Evolutionary conservation across 2,329 filamentous ascomycete genomes (phyloP), one percentile per base, ranked within the genome.

Genomic region (Paecilomyces fulvus): DNA sequence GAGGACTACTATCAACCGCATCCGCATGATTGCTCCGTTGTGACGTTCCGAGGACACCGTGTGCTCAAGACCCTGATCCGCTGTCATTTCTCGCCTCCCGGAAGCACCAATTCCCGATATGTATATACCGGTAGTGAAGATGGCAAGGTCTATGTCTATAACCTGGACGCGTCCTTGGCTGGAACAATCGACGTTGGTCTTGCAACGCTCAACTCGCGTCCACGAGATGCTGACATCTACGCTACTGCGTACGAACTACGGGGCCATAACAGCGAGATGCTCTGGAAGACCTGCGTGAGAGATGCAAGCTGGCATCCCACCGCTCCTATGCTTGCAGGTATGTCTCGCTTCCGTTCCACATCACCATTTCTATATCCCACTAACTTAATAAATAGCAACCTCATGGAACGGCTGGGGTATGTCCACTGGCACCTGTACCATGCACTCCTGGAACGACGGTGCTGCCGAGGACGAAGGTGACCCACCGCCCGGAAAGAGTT

Each of bases 91-190:
- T 94, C 89, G 30, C 94, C 94, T 0, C 85, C 90, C 0, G 84
- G 82, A 10, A 92, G 89, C 67, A 92, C 90, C 1, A 89, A 96
- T 69, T 91, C 89, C 8, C 82, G 90, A 64, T 97, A 96, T 68
- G 91, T 99, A 21, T 97, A 96, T 74, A 89, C 87, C 20, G 94
- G 94, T 21, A 95, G 89, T 64, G 85, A 90, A 61, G 90, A 96
- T 63, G 94, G 94, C 52, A 88, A 88, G 58, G 88, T 96, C 0
- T 92, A 91, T 64, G 83, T 97, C 48, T 99, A 89, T 81, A 97
- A 97, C 68, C 77, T 97, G 73, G 92, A 99, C 68, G 92, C 90
- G 30, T 96, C 91, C 0, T 67, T 89, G 10, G 90, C 89, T 0
- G 84, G 82, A 3, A 84, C 82, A 48, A 86, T 99, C 50, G 85